Conservation (phyloP, 164 flowering plant species). For the Vitis cinerea region DNA sequence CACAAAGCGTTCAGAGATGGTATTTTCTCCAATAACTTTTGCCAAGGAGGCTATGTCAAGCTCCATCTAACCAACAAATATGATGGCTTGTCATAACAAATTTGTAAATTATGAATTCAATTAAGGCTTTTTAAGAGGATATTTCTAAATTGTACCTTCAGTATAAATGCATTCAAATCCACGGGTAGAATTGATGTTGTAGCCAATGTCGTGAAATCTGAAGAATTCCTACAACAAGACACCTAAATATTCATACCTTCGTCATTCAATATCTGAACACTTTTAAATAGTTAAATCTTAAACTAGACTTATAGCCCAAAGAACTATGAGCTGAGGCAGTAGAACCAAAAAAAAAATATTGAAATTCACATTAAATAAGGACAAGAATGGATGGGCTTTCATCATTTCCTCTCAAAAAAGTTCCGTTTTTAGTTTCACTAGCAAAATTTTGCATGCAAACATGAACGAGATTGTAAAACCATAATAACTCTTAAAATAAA, state of each 20-base stretch:
- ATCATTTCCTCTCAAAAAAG: too few relatives aligned
- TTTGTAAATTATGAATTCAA: background rate
- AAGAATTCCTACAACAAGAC: constrained; percentile 47
- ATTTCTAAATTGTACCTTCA: constrained; percentile 46
- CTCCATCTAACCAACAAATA: constrained; percentile 68
- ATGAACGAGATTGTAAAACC: too few relatives aligned
- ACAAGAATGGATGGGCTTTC: too few relatives aligned
- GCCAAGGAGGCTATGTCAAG: constrained; percentile 76
- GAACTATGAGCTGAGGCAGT: too few relatives aligned
- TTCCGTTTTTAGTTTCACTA: too few relatives aligned
- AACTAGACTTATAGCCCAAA: too few relatives aligned
- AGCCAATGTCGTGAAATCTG: constrained; percentile 72
- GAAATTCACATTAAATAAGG: too few relatives aligned
- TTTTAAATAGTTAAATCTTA: too few relatives aligned
- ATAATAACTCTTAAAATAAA: too few relatives aligned
- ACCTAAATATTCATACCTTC: background rate
- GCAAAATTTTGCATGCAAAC: too few relatives aligned
- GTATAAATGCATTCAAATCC: constrained; percentile 75
- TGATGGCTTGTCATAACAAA: background rate
- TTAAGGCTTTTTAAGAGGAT: background rate
- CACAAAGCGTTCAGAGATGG: constrained; percentile 31
- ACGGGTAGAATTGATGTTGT: constrained; percentile 88
- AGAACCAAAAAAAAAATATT: too few relatives aligned
- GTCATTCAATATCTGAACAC: background rate
- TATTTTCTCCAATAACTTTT: constrained; percentile 39